phyloP scores from a whole-genome alignment of 2,329 filamentous ascomycete species.

The Apiospora phragmitis region DNA sequence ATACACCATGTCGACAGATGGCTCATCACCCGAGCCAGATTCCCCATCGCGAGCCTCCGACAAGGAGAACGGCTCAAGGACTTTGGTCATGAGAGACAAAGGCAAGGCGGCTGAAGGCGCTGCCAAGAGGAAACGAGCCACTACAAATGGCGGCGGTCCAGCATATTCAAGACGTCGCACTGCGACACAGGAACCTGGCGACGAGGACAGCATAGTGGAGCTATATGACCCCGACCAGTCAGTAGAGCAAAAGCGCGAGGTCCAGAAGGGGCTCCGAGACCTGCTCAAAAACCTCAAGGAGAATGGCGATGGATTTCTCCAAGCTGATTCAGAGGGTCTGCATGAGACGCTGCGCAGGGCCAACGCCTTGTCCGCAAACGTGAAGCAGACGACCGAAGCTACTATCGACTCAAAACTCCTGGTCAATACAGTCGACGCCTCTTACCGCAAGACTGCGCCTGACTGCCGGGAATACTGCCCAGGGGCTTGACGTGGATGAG shows the following conservation, averaged over 20 bases:
- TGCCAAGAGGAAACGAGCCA: slow-evolving; percentile 31
- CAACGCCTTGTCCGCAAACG: slow-evolving; percentile 63
- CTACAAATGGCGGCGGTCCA: slow-evolving; percentile 29
- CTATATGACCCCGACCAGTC: slow-evolving; percentile 84
- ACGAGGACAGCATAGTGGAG: slow-evolving; percentile 19
- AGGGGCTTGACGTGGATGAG: slow-evolving; percentile 85
- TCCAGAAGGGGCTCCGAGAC: slow-evolving; percentile 70
- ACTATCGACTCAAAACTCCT: slow-evolving; percentile 87
- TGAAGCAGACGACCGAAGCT: slow-evolving; percentile 88
- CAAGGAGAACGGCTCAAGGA: slow-evolving; percentile 15
- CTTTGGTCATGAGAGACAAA: slow-evolving; percentile 32
- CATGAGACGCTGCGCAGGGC: slow-evolving; percentile 65
- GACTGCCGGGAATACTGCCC: slow-evolving; percentile 68
- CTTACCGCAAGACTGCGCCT: slow-evolving; percentile 76
- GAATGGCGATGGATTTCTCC: slow-evolving; percentile 70
- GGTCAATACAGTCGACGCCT: slow-evolving; percentile 77
- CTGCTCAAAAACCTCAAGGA: slow-evolving; percentile 63
- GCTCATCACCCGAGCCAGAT: background rate
- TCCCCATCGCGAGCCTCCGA: slow-evolving; percentile 12
- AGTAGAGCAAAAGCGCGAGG: slow-evolving; percentile 66
- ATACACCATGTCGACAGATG: background rate
- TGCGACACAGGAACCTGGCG: slow-evolving; percentile 25
- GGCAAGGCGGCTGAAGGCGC: slow-evolving; percentile 23
- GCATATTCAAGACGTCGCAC: slow-evolving; percentile 29
- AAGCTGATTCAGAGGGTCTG: slow-evolving; percentile 64